Evolutionary conservation across 768 basidiomycete genomes (phyloP).

Genomic region (Leccinum olivaceopallidum): DNA sequence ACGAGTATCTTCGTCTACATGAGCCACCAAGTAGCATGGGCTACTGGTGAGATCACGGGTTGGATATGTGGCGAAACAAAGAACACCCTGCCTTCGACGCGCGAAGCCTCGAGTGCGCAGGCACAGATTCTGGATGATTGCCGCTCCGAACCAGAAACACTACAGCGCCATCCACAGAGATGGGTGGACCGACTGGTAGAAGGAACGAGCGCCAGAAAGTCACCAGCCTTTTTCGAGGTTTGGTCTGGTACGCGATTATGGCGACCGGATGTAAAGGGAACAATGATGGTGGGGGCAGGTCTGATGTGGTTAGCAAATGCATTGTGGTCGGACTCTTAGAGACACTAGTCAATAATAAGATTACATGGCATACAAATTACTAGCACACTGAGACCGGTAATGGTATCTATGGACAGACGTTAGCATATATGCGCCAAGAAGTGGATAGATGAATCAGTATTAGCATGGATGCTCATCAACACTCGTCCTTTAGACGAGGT

Average conservation of each 20-base stretch:
- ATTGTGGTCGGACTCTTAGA: conserved; percentile 46
- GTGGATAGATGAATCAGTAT: conserved; percentile 55
- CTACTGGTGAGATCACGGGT: conserved; percentile 69
- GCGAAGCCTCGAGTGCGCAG: conserved; percentile 5
- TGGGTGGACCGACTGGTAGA: conserved; percentile 56
- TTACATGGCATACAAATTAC: conserved; percentile 5
- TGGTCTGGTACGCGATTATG: conserved; percentile 35
- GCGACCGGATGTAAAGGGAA: conserved; percentile 43
- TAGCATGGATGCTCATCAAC: conserved; percentile 89
- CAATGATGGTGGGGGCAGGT: conserved; percentile 40
- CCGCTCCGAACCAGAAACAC: conserved; percentile 37
- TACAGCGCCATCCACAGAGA: conserved; percentile 37
- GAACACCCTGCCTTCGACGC: conserved; percentile 24
- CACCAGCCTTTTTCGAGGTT: conserved; percentile 27
- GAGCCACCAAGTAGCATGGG: conserved; percentile 72
- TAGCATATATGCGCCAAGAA: conserved; percentile 17
- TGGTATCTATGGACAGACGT: conserved; percentile 11
- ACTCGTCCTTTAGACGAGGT: conserved; percentile 70
- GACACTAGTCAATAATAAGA: not conserved
- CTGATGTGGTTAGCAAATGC: conserved; percentile 68
- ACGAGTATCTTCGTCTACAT: conserved; percentile 80
- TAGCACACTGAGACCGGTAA: not conserved
- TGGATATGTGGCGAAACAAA: conserved; percentile 48
- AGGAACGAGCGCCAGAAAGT: conserved; percentile 18
- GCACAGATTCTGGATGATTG: not conserved